phyloP scores from a whole-genome alignment of 177 flowering plant genomes.

The Telopea speciosissima region DNA sequence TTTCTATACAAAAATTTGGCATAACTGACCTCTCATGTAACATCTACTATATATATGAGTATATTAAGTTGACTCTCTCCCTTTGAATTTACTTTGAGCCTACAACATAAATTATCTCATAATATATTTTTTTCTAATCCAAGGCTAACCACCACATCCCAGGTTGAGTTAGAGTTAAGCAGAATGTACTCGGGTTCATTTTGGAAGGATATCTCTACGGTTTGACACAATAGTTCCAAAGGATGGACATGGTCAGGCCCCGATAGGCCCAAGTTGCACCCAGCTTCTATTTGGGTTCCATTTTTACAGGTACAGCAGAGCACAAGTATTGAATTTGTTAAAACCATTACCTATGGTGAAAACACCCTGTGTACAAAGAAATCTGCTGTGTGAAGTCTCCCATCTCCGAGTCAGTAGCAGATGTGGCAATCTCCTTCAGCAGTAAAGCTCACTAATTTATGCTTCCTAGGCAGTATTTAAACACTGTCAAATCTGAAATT shows the following conservation, averaged over 20 bases:
- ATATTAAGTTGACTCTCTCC: too few relatives aligned
- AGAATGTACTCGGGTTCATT: too few relatives aligned
- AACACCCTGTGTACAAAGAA: slow-evolving; percentile 75
- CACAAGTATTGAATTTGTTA: neutral
- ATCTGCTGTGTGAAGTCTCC: slow-evolving; percentile 63
- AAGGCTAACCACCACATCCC: too few relatives aligned
- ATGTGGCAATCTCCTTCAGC: slow-evolving; percentile 59
- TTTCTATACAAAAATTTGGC: too few relatives aligned
- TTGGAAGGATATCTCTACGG: too few relatives aligned
- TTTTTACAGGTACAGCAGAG: neutral
- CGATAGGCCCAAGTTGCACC: neutral
- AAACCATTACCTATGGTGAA: slow-evolving; percentile 64
- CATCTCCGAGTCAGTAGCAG: slow-evolving; percentile 50
- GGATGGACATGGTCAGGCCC: neutral
- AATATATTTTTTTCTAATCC: too few relatives aligned
- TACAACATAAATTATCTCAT: too few relatives aligned
- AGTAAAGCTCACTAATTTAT: slow-evolving; percentile 52
- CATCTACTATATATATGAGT: too few relatives aligned
- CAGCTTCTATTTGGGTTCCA: neutral
- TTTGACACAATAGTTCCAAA: neutral
- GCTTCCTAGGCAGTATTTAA: slow-evolving; percentile 76
- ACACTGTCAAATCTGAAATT: slow-evolving; percentile 57
- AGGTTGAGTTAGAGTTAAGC: too few relatives aligned
- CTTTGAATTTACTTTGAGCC: too few relatives aligned
- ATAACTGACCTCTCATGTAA: too few relatives aligned